Percentiles rank a stretch among this genome's conserved stretches.
phyloP scores from a whole-genome alignment of 1,139 yeast species.

The Geotrichum fermentans region DNA sequence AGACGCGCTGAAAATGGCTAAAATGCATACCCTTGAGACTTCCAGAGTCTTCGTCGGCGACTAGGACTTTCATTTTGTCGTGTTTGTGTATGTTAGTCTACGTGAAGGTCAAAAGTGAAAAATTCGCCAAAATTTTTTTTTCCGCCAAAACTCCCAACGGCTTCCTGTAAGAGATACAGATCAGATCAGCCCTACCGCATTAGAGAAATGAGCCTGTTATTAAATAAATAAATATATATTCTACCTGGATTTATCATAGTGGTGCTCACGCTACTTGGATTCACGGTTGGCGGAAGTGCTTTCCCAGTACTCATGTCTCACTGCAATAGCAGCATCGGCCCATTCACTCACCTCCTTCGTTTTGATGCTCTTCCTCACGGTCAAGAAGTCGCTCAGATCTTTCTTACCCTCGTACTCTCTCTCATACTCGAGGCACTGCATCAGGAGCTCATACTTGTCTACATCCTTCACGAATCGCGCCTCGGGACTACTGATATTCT shows the following conservation, averaged over 20 bases:
- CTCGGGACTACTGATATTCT: slow-evolving; percentile 72
- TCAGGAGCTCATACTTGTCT: slow-evolving; percentile 87
- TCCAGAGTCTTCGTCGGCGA: slow-evolving; percentile 39
- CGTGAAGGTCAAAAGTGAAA: not conserved
- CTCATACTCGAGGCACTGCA: slow-evolving; percentile 90
- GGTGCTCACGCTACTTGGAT: not conserved
- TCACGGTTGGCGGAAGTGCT: not conserved
- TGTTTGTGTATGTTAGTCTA: not conserved
- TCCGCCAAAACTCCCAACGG: slow-evolving; percentile 1
- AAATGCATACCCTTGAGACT: slow-evolving; percentile 32
- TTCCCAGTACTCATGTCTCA: slow-evolving; percentile 45
- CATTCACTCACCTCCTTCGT: slow-evolving; percentile 66
- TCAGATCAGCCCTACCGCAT: no score
- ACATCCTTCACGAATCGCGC: slow-evolving; percentile 90
- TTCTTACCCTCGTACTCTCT: slow-evolving; percentile 51
- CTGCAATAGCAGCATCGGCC: slow-evolving; percentile 60
- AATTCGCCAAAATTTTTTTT: not conserved
- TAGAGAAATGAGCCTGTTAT: no score
- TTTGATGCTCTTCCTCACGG: slow-evolving; percentile 58
- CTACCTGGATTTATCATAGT: no score
- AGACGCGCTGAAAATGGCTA: no score
- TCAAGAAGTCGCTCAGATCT: slow-evolving; percentile 63
- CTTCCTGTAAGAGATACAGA: no score
- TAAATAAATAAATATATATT: no score
- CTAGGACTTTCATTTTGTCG: slow-evolving; percentile 37